Conservation (phyloP, 208 protist species). For the Crithidia bombi region DNA sequence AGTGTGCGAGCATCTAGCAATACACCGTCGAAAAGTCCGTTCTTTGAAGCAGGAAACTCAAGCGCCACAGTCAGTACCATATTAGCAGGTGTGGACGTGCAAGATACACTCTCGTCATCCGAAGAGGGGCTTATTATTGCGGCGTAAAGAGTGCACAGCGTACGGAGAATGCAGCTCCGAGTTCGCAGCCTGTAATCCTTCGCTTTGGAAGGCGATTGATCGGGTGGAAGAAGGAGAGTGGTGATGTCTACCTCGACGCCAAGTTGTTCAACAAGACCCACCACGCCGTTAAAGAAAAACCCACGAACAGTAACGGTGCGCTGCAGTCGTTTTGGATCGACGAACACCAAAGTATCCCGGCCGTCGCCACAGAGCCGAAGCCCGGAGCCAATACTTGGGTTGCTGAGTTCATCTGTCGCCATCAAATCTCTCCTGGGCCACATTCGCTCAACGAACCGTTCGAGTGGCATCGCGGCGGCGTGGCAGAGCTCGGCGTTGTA, state of each 20-base stretch:
- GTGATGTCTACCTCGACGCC: constrained; percentile 28
- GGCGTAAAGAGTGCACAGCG: constrained; percentile 5
- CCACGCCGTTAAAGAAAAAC: constrained; percentile 27
- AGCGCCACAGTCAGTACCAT: constrained; percentile 23
- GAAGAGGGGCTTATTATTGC: background rate
- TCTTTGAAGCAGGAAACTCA: background rate
- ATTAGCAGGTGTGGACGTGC: constrained; percentile 1
- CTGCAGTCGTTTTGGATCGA: constrained; percentile 11
- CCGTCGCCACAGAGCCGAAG: constrained; percentile 21
- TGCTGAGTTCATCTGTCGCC: too few species aligned
- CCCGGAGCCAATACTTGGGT: background rate
- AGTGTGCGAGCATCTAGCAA: constrained; percentile 36
- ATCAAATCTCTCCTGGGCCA: background rate
- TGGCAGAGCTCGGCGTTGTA: background rate
- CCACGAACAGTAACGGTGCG: constrained; percentile 15
- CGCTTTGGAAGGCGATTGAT: background rate
- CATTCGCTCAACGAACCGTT: background rate
- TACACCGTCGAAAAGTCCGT: constrained; percentile 13
- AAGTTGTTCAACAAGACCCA: constrained; percentile 31
- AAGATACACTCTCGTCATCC: background rate
- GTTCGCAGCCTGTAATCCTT: constrained; percentile 6
- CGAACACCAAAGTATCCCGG: constrained; percentile 22
- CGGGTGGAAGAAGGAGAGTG: background rate
- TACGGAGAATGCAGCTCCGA: constrained; percentile 7
- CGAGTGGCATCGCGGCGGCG: constrained; percentile 1